These are phyloP conservation scores for Parasarocladium wereldwijsianum DNA, from an alignment of 2,329 filamentous ascomycete species.

Conservation along the genomic window DNA sequence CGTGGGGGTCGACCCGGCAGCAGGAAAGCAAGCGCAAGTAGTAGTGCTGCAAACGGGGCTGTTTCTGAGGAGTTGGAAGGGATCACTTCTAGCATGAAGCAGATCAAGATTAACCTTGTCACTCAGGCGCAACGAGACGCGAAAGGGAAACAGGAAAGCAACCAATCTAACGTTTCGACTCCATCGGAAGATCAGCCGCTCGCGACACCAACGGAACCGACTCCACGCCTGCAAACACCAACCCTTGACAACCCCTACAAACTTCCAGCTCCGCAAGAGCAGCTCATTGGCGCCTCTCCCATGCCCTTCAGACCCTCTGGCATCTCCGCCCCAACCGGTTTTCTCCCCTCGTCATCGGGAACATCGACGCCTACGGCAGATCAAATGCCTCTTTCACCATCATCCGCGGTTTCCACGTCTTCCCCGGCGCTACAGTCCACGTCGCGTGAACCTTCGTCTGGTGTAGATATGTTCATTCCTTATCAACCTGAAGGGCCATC, in stretches of 20 bases:
- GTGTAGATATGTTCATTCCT: conserved; percentile 31
- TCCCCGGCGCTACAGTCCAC: conserved; percentile 7
- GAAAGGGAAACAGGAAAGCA: conserved; percentile 16
- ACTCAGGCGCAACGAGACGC: conserved; percentile 44
- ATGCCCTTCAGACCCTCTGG: conserved; percentile 4
- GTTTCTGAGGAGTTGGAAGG: conserved; percentile 30
- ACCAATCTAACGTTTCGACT: conserved; percentile 1
- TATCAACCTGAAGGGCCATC: conserved; percentile 41
- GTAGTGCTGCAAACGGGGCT: conserved; percentile 4
- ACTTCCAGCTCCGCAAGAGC: background rate
- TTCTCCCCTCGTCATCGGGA: background rate
- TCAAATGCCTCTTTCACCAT: conserved; percentile 2
- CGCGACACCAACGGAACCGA: background rate
- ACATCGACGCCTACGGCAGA: conserved; percentile 2
- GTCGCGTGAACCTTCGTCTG: conserved; percentile 7
- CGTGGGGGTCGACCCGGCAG: conserved; percentile 14
- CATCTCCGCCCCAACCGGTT: background rate
- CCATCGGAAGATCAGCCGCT: background rate
- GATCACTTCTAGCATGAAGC: conserved; percentile 44
- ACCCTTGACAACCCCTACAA: background rate
- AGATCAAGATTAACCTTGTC: conserved; percentile 46
- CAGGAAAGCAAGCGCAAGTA: conserved; percentile 6
- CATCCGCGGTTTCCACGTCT: background rate
- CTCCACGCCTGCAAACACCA: conserved; percentile 1
- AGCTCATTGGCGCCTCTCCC: conserved; percentile 2